A percentile compares a stretch with the other conserved stretches of the same genome.
Evolutionary conservation across 2,329 filamentous ascomycete genomes (phyloP).

Genomic region (Aspergillus ustus): DNA sequence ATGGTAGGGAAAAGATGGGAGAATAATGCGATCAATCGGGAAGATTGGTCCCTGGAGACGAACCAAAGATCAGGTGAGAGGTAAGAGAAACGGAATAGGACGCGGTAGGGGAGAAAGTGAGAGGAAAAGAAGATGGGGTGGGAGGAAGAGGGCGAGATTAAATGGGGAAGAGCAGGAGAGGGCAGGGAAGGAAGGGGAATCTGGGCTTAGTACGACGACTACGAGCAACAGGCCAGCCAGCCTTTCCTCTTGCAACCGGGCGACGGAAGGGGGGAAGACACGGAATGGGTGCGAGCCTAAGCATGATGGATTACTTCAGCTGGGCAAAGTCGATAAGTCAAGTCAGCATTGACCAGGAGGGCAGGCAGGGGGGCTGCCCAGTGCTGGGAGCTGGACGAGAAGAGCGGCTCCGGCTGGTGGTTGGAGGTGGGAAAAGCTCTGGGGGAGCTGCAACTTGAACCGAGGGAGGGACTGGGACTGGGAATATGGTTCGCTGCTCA

Average conservation of each 20-base stretch:
- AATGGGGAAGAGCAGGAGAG: slow-evolving; percentile 28
- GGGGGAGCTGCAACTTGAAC: neutral
- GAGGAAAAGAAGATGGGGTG: slow-evolving; percentile 42
- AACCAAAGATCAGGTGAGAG: slow-evolving; percentile 13
- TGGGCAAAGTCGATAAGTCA: slow-evolving; percentile 47
- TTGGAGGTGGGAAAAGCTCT: slow-evolving; percentile 13
- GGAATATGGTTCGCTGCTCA: neutral
- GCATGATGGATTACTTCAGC: slow-evolving; percentile 54
- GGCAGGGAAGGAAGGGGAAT: slow-evolving; percentile 23
- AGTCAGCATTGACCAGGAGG: slow-evolving; percentile 27
- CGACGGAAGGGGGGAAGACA: slow-evolving; percentile 44
- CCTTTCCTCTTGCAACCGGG: slow-evolving; percentile 33
- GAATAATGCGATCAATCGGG: slow-evolving; percentile 1
- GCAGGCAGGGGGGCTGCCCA: slow-evolving; percentile 14
- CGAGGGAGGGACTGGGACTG: neutral
- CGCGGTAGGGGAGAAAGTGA: slow-evolving; percentile 41
- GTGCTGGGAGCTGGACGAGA: slow-evolving; percentile 7
- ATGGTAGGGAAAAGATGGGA: neutral
- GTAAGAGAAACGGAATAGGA: slow-evolving; percentile 55
- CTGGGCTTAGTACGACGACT: slow-evolving; percentile 17
- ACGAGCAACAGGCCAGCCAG: slow-evolving; percentile 24
- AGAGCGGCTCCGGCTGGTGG: slow-evolving; percentile 12
- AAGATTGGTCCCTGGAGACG: neutral
- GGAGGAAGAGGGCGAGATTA: slow-evolving; percentile 31
- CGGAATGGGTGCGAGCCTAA: slow-evolving; percentile 44